Percentiles rank a stretch among this genome's conserved stretches.
Evolutionary conservation across 306 rosid genomes (phyloP).

Genomic region (Parietaria judaica): DNA sequence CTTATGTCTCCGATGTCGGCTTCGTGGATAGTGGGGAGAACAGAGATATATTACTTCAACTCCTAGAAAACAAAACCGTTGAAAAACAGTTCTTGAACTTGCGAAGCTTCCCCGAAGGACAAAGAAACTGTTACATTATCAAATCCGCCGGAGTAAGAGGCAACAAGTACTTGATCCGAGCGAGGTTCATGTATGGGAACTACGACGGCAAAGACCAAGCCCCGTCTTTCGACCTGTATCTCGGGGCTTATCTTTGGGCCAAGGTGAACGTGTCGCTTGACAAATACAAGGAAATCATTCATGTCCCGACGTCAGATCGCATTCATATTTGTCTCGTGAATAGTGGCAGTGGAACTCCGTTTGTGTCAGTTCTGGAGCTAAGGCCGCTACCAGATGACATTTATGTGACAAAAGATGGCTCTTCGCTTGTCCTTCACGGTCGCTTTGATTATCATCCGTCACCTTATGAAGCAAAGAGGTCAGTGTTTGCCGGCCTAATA

Average conservation of each 20-base stretch:
- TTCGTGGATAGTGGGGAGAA: constrained; percentile 17
- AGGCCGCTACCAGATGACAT: constrained; percentile 9
- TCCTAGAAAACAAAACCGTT: not conserved
- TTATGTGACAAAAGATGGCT: not conserved
- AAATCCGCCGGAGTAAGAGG: constrained; percentile 14
- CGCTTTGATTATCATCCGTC: not conserved
- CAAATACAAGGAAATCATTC: constrained; percentile 9
- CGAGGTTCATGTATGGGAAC: constrained; percentile 19
- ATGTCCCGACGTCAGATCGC: constrained; percentile 18
- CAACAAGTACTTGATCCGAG: constrained; percentile 18
- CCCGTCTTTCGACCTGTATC: constrained; percentile 12
- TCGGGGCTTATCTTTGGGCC: constrained; percentile 19
- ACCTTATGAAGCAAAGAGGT: not conserved
- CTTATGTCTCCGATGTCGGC: constrained; percentile 16
- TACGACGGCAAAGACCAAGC: constrained; percentile 8
- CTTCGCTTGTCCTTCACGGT: not conserved
- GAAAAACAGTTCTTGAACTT: constrained; percentile 12
- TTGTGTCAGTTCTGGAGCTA: constrained; percentile 39
- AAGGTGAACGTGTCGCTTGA: not conserved
- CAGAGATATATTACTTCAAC: not conserved
- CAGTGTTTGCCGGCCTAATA: not conserved
- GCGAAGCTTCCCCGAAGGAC: constrained; percentile 21
- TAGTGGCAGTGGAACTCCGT: constrained; percentile 34
- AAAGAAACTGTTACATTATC: constrained; percentile 19
- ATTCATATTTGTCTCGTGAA: constrained; percentile 40